Evolutionary conservation across 306 rosid species (phyloP), one percentile per base, ranked within the genome.

Genomic region (Quillaja saponaria): DNA sequence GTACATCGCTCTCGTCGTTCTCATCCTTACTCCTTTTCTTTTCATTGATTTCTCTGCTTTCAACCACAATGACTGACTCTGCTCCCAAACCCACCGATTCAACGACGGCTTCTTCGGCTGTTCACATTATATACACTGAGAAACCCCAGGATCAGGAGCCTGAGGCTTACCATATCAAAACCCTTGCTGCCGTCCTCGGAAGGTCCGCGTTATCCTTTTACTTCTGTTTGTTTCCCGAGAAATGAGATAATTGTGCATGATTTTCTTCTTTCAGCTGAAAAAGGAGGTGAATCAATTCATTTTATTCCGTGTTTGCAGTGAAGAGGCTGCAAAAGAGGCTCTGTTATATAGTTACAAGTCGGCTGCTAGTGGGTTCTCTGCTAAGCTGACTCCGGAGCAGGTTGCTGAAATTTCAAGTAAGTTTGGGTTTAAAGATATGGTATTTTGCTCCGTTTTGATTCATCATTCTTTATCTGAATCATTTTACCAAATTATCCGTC

Each of bases 361-460:
- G 3, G 98, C 95, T 39, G 96, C 90, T 3, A 78, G 82, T 80
- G 98, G 98, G 25, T 91, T 91, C 84, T 86, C 98, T 18, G 96
- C 98, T 12, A 91, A 84, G 85, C 96, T 91, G 54, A 86, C 96
- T 66, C 85, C 88, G 10, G 70, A 73, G 8, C 88, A 83, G 78
- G 88, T 77, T 28, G 51, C 67, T 7, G 63, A 66, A 34, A 79
- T 83, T 55, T 58, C 82, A 49, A 69, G 88, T 83, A 16, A 57
- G 85, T 34, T 50, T 50, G 14, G n/a, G 0, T 19, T 20, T 49
- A 16, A 37, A 25, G 34, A 33, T 25, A 25, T 25, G n/a, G n/a
- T 25, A 1, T 25, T 25, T 25, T 25, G 31, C 31, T 25, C 4
- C 31, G 31, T 25, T 25, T 25, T 25, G n/a, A 25, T 25, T 25